phyloP scores from a whole-genome alignment of 352 stramenopile species.

The Stramenopiles sp. region DNA sequence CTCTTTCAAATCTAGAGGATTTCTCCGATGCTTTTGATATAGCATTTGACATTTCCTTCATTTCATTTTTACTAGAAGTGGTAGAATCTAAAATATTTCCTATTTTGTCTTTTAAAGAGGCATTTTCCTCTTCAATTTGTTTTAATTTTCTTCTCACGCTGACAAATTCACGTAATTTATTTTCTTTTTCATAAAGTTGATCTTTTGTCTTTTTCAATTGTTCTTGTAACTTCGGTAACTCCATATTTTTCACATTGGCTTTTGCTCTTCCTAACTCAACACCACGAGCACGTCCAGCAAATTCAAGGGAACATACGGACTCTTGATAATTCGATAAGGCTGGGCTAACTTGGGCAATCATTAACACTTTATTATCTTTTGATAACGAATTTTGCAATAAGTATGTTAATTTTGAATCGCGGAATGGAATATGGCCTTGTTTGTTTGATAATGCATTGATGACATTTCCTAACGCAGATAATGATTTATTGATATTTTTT shows the following conservation, averaged over 20 bases:
- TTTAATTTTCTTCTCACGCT: neutral
- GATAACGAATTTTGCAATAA: neutral
- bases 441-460: conserved; percentile 8
- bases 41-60: neutral
- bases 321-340: neutral
- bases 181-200: neutral
- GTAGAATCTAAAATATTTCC: neutral
- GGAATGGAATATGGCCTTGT: neutral
- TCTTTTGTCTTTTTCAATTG: neutral
- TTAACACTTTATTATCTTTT: neutral
- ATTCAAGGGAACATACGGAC: neutral
- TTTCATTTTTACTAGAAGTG: neutral
- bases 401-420: neutral
- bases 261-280: neutral
- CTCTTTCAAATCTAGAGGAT: neutral
- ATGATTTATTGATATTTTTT: conserved; percentile 47
- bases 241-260: neutral
- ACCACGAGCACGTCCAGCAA: neutral
- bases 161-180: neutral
- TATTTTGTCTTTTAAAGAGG: neutral
- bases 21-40: neutral
- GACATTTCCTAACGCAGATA: conserved; percentile 8
- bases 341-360: neutral
- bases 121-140: neutral
- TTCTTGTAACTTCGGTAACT: neutral